Percentiles rank a stretch among this genome's conserved stretches.
phyloP scores from a whole-genome alignment of 2,329 filamentous ascomycete genomes.

The Ascochyta lentis region DNA sequence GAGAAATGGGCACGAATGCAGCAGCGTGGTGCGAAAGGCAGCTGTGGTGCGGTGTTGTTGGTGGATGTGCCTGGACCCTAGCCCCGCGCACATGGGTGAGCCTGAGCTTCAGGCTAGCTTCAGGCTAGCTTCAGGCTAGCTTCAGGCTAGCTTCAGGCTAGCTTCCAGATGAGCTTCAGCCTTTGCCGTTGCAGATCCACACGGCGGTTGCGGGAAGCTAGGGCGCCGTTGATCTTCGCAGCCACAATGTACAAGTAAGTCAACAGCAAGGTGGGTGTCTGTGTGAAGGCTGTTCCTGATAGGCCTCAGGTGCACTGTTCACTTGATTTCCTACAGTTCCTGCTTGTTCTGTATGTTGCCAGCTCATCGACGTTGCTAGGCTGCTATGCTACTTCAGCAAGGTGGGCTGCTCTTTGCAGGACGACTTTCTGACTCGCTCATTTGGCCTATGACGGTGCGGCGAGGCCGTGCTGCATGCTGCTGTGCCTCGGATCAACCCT shows the following conservation, averaged over 20 bases:
- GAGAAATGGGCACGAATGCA: slow-evolving; percentile 13
- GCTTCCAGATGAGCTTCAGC: slow-evolving; percentile 6
- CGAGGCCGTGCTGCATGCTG: slow-evolving; percentile 22
- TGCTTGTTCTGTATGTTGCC: neutral
- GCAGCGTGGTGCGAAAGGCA: slow-evolving; percentile 7
- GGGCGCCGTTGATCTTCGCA: slow-evolving; percentile 3
- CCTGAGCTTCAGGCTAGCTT: too few species aligned
- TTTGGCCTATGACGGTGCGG: slow-evolving; percentile 10
- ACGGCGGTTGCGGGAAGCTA: slow-evolving; percentile 8
- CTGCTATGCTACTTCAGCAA: neutral
- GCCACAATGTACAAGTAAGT: neutral
- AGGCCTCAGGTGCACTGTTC: neutral
- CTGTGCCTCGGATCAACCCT: slow-evolving; percentile 16
- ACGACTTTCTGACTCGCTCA: neutral
- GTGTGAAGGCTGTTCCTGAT: too few species aligned
- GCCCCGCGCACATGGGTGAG: slow-evolving; percentile 2
- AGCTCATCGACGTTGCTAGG: too few species aligned
- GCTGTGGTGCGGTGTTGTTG: slow-evolving; percentile 20
- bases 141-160: neutral
- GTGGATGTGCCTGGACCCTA: slow-evolving; percentile 26
- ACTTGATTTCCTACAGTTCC: neutral
- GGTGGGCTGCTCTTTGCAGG: neutral
- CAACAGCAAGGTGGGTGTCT: neutral
- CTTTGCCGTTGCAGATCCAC: slow-evolving; percentile 16
- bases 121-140: too few species aligned